A percentile compares a stretch with the other conserved stretches of the same genome.
phyloP scores from a whole-genome alignment of 1,284 basidiomycete species.

The Puccinia triticina region DNA sequence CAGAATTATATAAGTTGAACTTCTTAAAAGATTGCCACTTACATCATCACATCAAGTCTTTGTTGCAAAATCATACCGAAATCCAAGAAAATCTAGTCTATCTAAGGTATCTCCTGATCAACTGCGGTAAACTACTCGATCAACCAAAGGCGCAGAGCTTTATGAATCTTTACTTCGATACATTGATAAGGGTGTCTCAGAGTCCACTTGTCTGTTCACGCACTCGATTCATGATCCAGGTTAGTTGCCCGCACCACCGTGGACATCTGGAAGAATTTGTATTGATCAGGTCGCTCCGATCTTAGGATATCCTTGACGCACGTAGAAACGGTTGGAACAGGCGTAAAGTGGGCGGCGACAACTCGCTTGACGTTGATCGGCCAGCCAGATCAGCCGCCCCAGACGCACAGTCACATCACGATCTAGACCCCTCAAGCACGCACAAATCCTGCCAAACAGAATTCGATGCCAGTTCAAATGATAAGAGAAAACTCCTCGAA shows the following conservation, averaged over 20 bases:
- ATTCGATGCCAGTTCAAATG: background rate
- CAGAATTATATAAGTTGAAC: constrained; percentile 93
- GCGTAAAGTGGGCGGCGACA: background rate
- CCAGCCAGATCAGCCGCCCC: background rate
- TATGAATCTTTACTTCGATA: constrained; percentile 78
- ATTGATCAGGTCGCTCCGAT: background rate
- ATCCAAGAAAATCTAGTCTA: constrained; percentile 90
- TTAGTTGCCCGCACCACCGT: background rate
- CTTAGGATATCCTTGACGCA: background rate
- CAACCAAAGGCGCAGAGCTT: constrained; percentile 67
- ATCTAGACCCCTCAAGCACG: background rate
- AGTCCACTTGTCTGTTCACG: constrained; percentile 76
- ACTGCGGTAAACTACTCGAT: constrained; percentile 82
- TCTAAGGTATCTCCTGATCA: constrained; percentile 85
- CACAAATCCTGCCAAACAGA: background rate
- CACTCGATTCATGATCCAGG: constrained; percentile 90
- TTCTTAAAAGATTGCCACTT: constrained; percentile 94
- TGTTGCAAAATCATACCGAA: constrained; percentile 80
- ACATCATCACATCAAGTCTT: constrained; percentile 91
- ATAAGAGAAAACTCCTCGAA: background rate
- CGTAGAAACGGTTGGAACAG: background rate
- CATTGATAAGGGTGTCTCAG: constrained; percentile 85
- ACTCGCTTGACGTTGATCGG: background rate
- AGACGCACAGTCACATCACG: too few relatives aligned
- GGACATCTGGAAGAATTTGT: background rate